Evolutionary conservation across 2,329 filamentous ascomycete species (phyloP).

Genomic region (Diaporthe humulicola): DNA sequence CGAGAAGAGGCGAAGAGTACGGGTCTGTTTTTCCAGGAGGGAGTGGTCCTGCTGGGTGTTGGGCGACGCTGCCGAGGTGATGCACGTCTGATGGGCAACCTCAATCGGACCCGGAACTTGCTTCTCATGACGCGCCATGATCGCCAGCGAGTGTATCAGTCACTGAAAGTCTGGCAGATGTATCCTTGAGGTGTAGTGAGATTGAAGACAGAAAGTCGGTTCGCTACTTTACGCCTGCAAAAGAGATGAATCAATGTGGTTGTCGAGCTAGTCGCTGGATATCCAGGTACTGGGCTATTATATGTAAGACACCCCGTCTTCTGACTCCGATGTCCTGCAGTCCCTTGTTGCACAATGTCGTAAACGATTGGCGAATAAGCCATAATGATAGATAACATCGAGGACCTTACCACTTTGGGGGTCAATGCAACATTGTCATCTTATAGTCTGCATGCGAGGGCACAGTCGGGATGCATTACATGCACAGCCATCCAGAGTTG

Average conservation of each 20-base stretch:
- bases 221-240: no score
- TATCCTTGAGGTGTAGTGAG: background rate
- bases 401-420: background rate
- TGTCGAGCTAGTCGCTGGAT: background rate
- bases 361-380: constrained; percentile 4
- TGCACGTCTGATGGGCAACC: no score
- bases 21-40: constrained; percentile 31
- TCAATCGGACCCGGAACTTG: background rate
- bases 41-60: constrained; percentile 1
- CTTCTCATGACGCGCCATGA: background rate
- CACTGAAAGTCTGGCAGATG: background rate
- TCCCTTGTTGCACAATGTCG: background rate
- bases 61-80: background rate
- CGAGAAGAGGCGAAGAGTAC: constrained; percentile 28
- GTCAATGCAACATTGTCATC: background rate
- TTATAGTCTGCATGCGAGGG: background rate
- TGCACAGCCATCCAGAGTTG: background rate
- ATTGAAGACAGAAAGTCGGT: background rate
- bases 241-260: background rate
- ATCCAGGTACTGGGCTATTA: background rate
- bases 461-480: background rate
- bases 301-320: background rate
- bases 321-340: background rate
- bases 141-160: background rate
- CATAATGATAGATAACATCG: background rate